These are phyloP conservation scores for Niebla homalea DNA, from an alignment of 495 filamentous ascomycete genomes.

Conservation along the genomic window DNA sequence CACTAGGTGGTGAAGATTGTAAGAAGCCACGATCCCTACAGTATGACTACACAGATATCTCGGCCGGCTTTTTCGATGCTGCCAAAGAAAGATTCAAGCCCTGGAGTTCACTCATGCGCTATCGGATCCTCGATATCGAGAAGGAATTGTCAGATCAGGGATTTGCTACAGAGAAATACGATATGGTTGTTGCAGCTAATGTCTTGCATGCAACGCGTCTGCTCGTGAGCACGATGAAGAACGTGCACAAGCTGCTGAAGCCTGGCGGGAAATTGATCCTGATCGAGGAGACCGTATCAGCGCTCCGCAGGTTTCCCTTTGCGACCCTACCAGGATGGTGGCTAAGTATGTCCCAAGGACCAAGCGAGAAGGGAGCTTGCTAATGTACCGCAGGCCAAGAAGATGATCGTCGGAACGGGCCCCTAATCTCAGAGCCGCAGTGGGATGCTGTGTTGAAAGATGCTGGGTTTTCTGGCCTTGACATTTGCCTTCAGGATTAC, in stretches of 20 bases:
- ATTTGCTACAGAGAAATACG: conserved; percentile 29
- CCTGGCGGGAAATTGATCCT: conserved; percentile 40
- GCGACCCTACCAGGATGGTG: conserved; percentile 37
- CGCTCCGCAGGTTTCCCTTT: conserved; percentile 24
- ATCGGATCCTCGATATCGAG: conserved; percentile 28
- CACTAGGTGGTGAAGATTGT: conserved; percentile 10
- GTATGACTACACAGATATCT: conserved; percentile 42
- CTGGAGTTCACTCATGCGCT: conserved; percentile 10
- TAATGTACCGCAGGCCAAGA: background rate
- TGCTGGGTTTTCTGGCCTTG: conserved; percentile 10
- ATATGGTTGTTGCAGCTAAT: conserved; percentile 29
- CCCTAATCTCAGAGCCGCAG: conserved; percentile 1
- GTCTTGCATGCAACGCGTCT: conserved; percentile 12
- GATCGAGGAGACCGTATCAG: conserved; percentile 29
- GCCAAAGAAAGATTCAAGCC: conserved; percentile 18
- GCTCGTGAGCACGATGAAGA: conserved; percentile 12
- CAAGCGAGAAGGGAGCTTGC: background rate
- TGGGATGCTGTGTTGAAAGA: conserved; percentile 9
- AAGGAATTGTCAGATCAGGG: conserved; percentile 28
- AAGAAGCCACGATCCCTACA: conserved; percentile 13
- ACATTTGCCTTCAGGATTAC: conserved; percentile 10
- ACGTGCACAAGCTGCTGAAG: conserved; percentile 31
- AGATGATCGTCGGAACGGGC: conserved; percentile 1
- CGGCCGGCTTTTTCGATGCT: conserved; percentile 23
- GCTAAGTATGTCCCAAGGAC: conserved; percentile 21